phyloP scores from a whole-genome alignment of 2,329 filamentous ascomycete genomes.

The Sclerotiophoma versabilis region DNA sequence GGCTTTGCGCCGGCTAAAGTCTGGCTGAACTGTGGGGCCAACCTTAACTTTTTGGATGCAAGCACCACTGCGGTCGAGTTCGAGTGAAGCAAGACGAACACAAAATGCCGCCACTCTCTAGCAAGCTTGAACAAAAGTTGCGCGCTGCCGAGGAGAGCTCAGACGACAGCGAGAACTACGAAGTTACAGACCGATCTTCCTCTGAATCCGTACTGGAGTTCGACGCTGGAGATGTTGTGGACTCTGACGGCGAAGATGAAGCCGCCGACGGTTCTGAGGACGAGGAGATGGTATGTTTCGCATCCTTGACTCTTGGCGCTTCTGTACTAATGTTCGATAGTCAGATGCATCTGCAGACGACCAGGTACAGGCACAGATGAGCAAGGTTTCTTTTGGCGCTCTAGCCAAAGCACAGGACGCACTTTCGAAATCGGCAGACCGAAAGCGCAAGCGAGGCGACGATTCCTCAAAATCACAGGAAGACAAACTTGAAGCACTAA shows the following conservation, averaged over 20 bases:
- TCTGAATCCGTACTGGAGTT: constrained; percentile 51
- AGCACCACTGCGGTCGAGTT: background rate
- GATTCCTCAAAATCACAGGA: constrained; percentile 52
- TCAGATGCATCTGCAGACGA: constrained; percentile 49
- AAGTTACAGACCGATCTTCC: constrained; percentile 50
- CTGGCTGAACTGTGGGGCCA: constrained; percentile 1
- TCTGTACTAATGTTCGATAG: constrained; percentile 22
- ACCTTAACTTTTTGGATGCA: constrained; percentile 14
- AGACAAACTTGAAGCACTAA: constrained; percentile 55
- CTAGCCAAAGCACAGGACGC: constrained; percentile 84
- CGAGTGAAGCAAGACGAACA: background rate
- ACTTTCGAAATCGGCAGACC: constrained; percentile 53
- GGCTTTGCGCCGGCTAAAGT: constrained; percentile 18
- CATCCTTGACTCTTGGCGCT: accelerated
- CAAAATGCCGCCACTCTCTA: constrained; percentile 43
- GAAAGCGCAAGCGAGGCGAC: constrained; percentile 54
- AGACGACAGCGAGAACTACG: constrained; percentile 49
- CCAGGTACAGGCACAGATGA: constrained; percentile 56
- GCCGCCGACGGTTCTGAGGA: constrained; percentile 23
- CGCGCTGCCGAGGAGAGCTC: constrained; percentile 47
- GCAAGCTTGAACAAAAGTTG: constrained; percentile 46
- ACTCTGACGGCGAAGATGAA: constrained; percentile 43
- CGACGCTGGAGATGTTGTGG: constrained; percentile 42
- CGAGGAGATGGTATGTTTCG: constrained; percentile 35
- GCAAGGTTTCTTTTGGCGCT: constrained; percentile 84